These are phyloP conservation scores for Phlyctochytrium planicorne DNA, from an alignment of 192 early-diverging fungal genomes.

Conservation along the genomic window DNA sequence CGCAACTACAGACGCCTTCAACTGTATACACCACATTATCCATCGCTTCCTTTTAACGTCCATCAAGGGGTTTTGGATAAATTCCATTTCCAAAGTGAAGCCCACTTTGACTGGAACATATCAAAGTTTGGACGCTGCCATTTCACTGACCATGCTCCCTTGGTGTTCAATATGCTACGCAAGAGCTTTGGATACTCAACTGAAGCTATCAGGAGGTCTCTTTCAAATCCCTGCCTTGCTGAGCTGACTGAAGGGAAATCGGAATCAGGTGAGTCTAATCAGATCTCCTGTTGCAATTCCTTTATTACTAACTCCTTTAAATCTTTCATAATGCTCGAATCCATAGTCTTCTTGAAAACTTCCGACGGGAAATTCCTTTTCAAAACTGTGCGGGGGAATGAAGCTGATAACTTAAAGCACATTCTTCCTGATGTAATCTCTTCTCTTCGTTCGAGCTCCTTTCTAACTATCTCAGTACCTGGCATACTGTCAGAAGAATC, in stretches of 20 bases:
- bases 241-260: slow-evolving; percentile 32
- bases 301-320: too few relatives aligned
- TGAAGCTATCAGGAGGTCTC: slow-evolving; percentile 15
- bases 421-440: slow-evolving; percentile 29
- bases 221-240: slow-evolving; percentile 12
- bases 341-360: slow-evolving; percentile 35
- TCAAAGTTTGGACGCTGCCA: slow-evolving; percentile 31
- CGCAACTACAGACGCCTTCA: neutral
- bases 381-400: slow-evolving; percentile 39
- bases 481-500: slow-evolving; percentile 17
- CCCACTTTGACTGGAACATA: slow-evolving; percentile 33
- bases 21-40: neutral
- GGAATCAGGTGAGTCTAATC: slow-evolving; percentile 24
- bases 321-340: neutral
- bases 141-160: slow-evolving; percentile 37
- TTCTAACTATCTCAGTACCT: slow-evolving; percentile 29
- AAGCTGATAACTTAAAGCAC: slow-evolving; percentile 31
- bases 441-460: neutral
- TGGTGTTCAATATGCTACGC: slow-evolving; percentile 33
- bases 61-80: slow-evolving; percentile 4
- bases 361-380: slow-evolving; percentile 30
- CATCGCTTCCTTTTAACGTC: neutral
- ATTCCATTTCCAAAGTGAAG: slow-evolving; percentile 27
- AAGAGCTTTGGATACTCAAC: slow-evolving; percentile 27
- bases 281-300: too few relatives aligned